phyloP scores from a whole-genome alignment of 345 rosid species.

The Brassica nigra region DNA sequence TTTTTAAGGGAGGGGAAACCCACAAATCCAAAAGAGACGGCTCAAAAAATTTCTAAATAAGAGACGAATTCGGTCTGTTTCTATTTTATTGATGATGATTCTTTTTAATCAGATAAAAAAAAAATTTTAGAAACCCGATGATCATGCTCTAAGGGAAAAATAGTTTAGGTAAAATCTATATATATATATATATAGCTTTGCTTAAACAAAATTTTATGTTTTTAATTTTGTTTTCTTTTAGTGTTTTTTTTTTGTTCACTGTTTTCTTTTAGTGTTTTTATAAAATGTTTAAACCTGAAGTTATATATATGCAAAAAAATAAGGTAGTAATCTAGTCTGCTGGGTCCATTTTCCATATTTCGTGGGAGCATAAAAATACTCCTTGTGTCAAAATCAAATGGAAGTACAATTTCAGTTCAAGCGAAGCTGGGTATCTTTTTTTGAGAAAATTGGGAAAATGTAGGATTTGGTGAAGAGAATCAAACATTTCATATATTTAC shows the following conservation, averaged over 20 bases:
- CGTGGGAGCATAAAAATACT: not conserved
- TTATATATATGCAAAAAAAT: not conserved
- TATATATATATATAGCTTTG: not conserved
- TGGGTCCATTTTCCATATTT: not conserved
- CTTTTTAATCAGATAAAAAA: too few species aligned
- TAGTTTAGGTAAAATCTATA: not conserved
- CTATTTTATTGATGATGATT: too few species aligned
- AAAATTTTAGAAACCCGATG: too few species aligned
- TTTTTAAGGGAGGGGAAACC: too few species aligned
- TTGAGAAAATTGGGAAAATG: not conserved
- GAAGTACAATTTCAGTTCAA: not conserved
- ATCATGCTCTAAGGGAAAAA: not conserved
- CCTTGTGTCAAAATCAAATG: not conserved
- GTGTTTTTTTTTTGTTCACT: not conserved
- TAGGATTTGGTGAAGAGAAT: not conserved
- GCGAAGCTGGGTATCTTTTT: not conserved
- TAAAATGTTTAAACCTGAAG: not conserved
- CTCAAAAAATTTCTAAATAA: too few species aligned
- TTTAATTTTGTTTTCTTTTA: not conserved
- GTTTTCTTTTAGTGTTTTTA: not conserved
- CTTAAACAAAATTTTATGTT: conserved; percentile 5
- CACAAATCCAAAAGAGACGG: too few species aligned
- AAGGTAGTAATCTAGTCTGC: not conserved
- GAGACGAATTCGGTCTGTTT: too few species aligned
- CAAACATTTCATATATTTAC: not conserved